These are phyloP conservation scores for Xylariaceae sp. DNA, from an alignment of 2,329 filamentous ascomycete species.

Conservation along the genomic window DNA sequence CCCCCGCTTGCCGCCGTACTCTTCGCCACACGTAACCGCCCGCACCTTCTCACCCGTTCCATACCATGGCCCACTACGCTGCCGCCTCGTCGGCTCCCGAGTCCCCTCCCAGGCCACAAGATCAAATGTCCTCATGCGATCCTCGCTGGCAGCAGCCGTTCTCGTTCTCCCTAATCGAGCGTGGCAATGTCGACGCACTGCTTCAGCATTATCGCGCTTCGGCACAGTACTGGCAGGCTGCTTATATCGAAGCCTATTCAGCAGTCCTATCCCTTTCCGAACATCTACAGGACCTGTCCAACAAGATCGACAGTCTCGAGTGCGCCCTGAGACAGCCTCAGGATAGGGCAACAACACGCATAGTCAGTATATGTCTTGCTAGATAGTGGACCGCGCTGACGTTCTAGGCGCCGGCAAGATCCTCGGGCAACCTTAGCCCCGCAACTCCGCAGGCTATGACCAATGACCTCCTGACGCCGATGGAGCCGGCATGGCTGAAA, in stretches of 20 bases:
- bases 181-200: neutral
- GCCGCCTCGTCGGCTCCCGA: too few relatives aligned
- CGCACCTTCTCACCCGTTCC: neutral
- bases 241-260: neutral
- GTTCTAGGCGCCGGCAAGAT: neutral
- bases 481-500: neutral
- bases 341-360: neutral
- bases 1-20: neutral
- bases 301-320: neutral
- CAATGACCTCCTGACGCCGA: neutral
- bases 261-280: neutral
- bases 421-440: neutral
- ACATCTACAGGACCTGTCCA: neutral
- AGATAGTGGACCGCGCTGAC: neutral
- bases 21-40: neutral
- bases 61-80: neutral
- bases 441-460: neutral
- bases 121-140: neutral
- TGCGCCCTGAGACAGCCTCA: neutral
- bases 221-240: neutral
- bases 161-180: neutral
- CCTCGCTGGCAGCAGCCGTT: neutral
- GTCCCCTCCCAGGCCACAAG: neutral
- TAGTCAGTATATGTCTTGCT: neutral
- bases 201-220: neutral